Evolutionary conservation across 306 rosid species (phyloP).

Genomic region (Parietaria judaica): DNA sequence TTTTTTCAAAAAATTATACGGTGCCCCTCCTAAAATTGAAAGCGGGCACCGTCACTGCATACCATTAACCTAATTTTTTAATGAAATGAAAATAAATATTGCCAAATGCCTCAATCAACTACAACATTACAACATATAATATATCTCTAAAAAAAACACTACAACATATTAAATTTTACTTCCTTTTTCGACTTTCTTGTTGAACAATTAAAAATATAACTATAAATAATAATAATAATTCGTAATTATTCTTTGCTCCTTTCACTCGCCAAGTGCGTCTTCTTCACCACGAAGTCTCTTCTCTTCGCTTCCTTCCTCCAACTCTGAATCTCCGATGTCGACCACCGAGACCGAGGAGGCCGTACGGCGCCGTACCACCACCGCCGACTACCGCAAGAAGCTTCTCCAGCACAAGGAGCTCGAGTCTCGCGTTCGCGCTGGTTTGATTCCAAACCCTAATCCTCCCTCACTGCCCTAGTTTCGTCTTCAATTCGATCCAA

Average conservation of each 20-base stretch:
- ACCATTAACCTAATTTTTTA: no score
- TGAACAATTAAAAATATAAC: not conserved
- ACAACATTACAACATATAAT: no score
- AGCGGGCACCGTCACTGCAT: no score
- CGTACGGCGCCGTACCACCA: slow-evolving; percentile 52
- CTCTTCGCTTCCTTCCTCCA: not conserved
- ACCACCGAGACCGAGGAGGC: slow-evolving; percentile 64
- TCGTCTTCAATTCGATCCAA: not conserved
- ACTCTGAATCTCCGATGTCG: slow-evolving; percentile 26
- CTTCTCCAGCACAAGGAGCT: slow-evolving; percentile 87
- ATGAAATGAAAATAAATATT: no score
- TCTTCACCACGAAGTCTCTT: not conserved
- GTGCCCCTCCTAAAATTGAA: no score
- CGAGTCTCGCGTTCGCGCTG: slow-evolving; percentile 77
- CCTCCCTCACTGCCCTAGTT: slow-evolving; percentile 8
- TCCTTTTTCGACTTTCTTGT: not conserved
- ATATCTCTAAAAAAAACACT: no score
- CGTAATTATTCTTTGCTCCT: not conserved
- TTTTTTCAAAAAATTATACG: no score
- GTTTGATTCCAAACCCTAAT: slow-evolving; percentile 34
- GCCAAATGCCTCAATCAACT: no score
- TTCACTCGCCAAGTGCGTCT: not conserved
- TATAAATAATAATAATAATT: not conserved
- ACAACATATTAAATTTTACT: no score
- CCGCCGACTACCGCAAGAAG: slow-evolving; percentile 64